Base-by-base conservation (phyloP, 164 flowering plant species). In the Taxillus chinensis region DNA sequence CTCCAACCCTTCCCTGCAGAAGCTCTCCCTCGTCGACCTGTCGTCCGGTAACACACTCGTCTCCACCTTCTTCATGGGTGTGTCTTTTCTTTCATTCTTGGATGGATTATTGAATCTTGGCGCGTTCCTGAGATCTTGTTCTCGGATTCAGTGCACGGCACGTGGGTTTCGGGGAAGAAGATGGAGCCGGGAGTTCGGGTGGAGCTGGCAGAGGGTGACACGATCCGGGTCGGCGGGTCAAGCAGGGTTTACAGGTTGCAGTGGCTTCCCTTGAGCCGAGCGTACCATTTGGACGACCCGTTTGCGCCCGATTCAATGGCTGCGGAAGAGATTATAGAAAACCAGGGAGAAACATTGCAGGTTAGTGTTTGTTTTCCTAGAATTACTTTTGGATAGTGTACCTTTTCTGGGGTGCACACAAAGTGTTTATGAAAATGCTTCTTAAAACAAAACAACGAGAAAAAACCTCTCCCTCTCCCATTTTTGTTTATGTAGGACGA, bases 81-180 rank as follows among this genome's bases (percentile, higher is more conserved):
- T 42, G 50, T 3, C 59, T 27, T 61, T 8, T 39, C 41, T 46
- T 67, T 58, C 15, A 41, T n/a, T 27, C 55, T 63, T 64, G 55
- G n/a, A 12, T 62, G 27, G 53, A n/a, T 57, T 27, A n/a, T n/a
- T 67, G 46, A 16, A 9, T 55, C 49, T 13, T 60, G 15, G 27
- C n/a, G 52, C 51, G 46, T 43, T 43, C 8, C 46, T 57, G 48
- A 10, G 27, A 61, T 66, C 39, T 50, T 67, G 45, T 60, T 68
- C 10, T 37, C 70, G 70, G 45, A 15, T 50, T 41, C 71, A 90
- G 97, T 82, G 1, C 99, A 93, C 69, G 97, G 97, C 53, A 90
- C 97, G 41, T 87, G 96, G 95, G 75, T 91, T 70, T 86, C 79
- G 0, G 97, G 72, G 49, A 75, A 70, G 69, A 89, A 74, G 81